Conservation (phyloP, 2,329 filamentous ascomycete species). For the Calonectria hawksworthii region DNA sequence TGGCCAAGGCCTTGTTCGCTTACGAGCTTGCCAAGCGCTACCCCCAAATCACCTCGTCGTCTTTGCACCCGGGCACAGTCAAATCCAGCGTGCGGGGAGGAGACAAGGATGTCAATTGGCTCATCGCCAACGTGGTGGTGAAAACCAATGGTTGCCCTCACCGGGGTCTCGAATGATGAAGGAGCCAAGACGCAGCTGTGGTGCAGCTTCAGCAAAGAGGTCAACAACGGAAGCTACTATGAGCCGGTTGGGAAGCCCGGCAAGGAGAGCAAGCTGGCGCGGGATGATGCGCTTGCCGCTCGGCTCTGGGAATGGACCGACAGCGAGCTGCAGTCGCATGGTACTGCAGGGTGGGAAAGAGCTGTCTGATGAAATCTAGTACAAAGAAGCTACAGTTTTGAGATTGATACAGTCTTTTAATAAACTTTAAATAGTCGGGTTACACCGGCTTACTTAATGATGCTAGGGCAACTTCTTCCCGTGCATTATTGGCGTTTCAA, state of each 20-base stretch:
- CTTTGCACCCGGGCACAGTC: conserved; percentile 14
- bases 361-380: neutral
- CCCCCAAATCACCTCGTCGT: conserved; percentile 2
- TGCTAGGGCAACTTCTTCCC: no score
- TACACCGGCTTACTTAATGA: no score
- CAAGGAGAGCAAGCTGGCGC: conserved; percentile 5
- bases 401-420: no score
- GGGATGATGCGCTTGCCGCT: conserved; percentile 1
- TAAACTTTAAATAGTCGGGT: no score
- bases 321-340: conserved; percentile 3
- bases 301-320: conserved; percentile 22
- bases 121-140: conserved; percentile 5
- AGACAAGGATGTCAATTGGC: conserved; percentile 9
- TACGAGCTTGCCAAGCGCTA: conserved; percentile 18
- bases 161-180: conserved; percentile 13
- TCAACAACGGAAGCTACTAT: conserved; percentile 17
- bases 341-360: neutral
- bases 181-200: conserved; percentile 20
- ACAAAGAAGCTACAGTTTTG: no score
- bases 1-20: conserved; percentile 18
- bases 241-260: conserved; percentile 18
- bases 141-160: neutral
- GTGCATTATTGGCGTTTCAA: no score
- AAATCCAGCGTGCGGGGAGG: conserved; percentile 6
- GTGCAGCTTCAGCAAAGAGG: conserved; percentile 19